Evolutionary conservation across 192 early-diverging fungal species (phyloP).

Genomic region (Neocallimastix lanati): DNA sequence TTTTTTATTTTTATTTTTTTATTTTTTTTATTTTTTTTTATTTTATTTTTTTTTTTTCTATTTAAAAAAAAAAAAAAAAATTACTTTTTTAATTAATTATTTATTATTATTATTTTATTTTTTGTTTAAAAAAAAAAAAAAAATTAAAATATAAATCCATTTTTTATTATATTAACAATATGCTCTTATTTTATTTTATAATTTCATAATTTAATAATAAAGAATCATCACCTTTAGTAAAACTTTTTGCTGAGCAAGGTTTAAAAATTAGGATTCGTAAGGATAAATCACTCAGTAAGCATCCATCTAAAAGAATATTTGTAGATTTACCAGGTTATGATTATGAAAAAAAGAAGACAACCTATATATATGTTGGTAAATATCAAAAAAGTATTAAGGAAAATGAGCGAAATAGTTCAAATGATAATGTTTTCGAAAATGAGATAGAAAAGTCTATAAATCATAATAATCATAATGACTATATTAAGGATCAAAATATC

Average conservation of each 20-base stretch:
- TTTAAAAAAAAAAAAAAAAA: too few relatives aligned
- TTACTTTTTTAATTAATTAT: too few relatives aligned
- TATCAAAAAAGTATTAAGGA: background rate
- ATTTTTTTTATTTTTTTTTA: too few relatives aligned
- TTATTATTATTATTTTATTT: too few relatives aligned
- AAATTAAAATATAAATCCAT: too few relatives aligned
- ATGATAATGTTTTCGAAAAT: background rate
- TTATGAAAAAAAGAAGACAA: background rate
- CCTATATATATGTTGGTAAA: background rate
- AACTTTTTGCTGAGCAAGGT: constrained; percentile 79
- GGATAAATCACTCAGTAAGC: constrained; percentile 24
- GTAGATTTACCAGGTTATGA: background rate
- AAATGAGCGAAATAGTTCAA: background rate
- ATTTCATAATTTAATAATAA: background rate
- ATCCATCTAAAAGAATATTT: background rate
- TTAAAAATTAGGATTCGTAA: constrained; percentile 87
- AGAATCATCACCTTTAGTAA: background rate
- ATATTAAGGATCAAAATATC: background rate
- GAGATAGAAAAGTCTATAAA: background rate
- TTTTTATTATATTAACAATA: too few relatives aligned
- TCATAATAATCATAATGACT: background rate
- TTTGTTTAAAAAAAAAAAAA: too few relatives aligned
- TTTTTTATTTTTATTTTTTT: too few relatives aligned
- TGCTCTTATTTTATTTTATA: too few relatives aligned
- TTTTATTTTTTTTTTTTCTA: too few relatives aligned